These are phyloP conservation scores for Linum tenue DNA, from an alignment of 345 rosid species.

Conservation along the genomic window DNA sequence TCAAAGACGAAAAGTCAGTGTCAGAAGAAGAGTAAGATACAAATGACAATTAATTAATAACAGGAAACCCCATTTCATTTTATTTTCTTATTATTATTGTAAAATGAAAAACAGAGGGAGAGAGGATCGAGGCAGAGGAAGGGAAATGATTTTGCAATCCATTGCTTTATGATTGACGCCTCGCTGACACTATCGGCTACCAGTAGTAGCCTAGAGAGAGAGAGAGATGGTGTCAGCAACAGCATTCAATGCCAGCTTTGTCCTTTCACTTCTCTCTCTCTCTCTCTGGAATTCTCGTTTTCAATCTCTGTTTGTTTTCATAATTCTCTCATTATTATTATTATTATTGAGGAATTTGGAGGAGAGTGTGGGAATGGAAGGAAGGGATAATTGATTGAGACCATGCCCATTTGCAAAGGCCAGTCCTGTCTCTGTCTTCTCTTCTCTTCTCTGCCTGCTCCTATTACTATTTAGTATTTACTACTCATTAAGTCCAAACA, in stretches of 20 bases:
- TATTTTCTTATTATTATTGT: too few relatives aligned
- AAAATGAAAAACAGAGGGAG: neutral
- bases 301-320: neutral
- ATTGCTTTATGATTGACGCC: slow-evolving; percentile 64
- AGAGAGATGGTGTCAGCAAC: slow-evolving; percentile 25
- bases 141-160: slow-evolving; percentile 55
- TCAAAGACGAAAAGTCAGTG: slow-evolving; percentile 31
- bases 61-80: too few relatives aligned
- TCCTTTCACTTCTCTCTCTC: slow-evolving; percentile 19
- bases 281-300: neutral
- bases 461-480: too few relatives aligned
- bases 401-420: slow-evolving; percentile 27
- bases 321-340: too few relatives aligned
- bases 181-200: slow-evolving; percentile 23
- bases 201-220: too few relatives aligned
- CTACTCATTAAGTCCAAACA: too few relatives aligned
- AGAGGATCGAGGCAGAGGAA: neutral
- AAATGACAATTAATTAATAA: neutral
- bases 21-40: slow-evolving; percentile 11
- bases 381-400: slow-evolving; percentile 27
- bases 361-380: slow-evolving; percentile 1
- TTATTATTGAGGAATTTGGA: slow-evolving; percentile 1
- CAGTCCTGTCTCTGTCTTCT: slow-evolving; percentile 36
- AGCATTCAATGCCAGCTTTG: slow-evolving; percentile 21
- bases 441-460: slow-evolving; percentile 11